phyloP scores from a whole-genome alignment of 495 filamentous ascomycete species.

The Pyronema domesticum region DNA sequence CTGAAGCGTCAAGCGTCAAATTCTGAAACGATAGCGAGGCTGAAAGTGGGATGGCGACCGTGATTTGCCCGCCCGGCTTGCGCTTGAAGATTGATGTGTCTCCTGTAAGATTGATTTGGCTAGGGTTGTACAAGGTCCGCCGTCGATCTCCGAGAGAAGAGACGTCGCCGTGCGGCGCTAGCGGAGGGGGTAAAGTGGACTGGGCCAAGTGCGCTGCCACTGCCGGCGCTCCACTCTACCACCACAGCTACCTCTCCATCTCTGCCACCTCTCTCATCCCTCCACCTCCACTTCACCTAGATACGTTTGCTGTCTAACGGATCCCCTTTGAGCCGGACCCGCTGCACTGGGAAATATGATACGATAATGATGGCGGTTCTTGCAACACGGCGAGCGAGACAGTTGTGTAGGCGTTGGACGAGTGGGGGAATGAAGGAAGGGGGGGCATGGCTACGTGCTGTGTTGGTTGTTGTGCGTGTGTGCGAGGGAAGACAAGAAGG shows the following conservation, averaged over 20 bases:
- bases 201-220: not conserved
- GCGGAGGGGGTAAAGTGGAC: not conserved
- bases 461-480: too few species aligned
- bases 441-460: too few species aligned
- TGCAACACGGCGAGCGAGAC: too few species aligned
- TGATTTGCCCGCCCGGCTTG: constrained; percentile 3
- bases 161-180: not conserved
- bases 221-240: too few species aligned
- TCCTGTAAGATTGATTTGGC: constrained; percentile 1
- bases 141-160: constrained; percentile 1
- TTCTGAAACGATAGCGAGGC: constrained; percentile 5
- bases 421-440: too few species aligned
- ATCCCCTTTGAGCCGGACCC: not conserved
- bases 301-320: not conserved
- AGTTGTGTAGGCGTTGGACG: too few species aligned
- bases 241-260: not conserved
- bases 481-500: too few species aligned
- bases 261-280: not conserved
- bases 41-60: constrained; percentile 1
- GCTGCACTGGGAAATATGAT: not conserved
- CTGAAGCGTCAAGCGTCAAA: not conserved
- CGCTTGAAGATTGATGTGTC: not conserved
- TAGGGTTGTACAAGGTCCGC: not conserved
- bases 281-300: not conserved
- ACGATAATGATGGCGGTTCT: not conserved